Percentiles rank a stretch among this genome's conserved stretches.
Conservation (phyloP, 345 rosid genomes). For the Limnanthes douglasii region DNA sequence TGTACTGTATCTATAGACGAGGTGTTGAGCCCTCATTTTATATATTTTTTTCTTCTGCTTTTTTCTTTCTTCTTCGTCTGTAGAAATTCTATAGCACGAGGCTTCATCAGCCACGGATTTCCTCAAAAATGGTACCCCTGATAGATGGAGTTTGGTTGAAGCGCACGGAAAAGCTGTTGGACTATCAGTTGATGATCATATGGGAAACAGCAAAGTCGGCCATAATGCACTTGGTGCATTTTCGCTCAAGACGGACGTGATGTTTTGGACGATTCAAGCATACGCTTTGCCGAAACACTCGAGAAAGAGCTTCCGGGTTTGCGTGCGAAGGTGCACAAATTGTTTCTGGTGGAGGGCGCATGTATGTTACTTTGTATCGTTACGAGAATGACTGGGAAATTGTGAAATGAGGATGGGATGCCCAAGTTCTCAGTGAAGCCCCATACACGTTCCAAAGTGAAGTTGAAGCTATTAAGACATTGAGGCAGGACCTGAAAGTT, state of each 20-base stretch:
- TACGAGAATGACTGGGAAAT: not conserved
- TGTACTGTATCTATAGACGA: slow-evolving; percentile 27
- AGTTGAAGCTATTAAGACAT: not conserved
- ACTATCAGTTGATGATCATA: slow-evolving; percentile 89
- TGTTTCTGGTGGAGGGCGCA: not conserved
- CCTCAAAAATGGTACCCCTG: slow-evolving; percentile 66
- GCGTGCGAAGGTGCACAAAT: slow-evolving; percentile 18
- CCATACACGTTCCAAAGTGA: slow-evolving; percentile 31
- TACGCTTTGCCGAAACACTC: slow-evolving; percentile 75
- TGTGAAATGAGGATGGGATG: not conserved
- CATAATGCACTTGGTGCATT: slow-evolving; percentile 98
- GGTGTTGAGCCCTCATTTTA: slow-evolving; percentile 29
- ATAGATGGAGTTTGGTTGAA: slow-evolving; percentile 69
- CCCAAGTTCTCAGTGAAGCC: slow-evolving; percentile 29
- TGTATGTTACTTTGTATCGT: not conserved
- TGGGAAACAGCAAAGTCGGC: slow-evolving; percentile 99
- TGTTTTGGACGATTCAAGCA: slow-evolving; percentile 91
- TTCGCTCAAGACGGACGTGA: slow-evolving; percentile 98
- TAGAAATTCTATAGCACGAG: slow-evolving; percentile 66
- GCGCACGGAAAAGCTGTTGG: slow-evolving; percentile 95
- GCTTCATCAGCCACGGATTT: slow-evolving; percentile 91
- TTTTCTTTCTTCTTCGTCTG: slow-evolving; percentile 57
- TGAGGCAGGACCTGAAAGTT: slow-evolving; percentile 42
- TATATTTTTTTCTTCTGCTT: slow-evolving; percentile 48
- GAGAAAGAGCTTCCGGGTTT: slow-evolving; percentile 49